Conservation (phyloP, 495 filamentous ascomycete species). For the Chaetomidium leptoderma region DNA sequence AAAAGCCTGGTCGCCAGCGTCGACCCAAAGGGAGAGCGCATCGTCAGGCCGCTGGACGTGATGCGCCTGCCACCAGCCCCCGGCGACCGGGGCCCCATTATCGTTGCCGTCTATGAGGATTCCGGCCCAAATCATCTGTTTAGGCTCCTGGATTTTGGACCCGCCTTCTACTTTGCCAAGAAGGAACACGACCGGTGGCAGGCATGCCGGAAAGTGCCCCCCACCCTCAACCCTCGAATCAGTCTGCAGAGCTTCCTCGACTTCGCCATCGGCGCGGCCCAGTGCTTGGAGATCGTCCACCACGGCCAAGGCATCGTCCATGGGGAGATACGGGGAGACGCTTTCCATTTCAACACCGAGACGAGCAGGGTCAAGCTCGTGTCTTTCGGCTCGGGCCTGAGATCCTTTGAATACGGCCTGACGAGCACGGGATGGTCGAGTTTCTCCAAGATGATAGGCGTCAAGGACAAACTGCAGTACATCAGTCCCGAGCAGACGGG, state of each 20-base stretch:
- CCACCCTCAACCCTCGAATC: slow-evolving; percentile 54
- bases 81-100: slow-evolving; percentile 59
- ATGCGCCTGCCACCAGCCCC: slow-evolving; percentile 59
- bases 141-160: slow-evolving; percentile 68
- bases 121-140: slow-evolving; percentile 69
- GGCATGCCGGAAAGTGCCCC: slow-evolving; percentile 29
- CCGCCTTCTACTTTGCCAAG: slow-evolving; percentile 60
- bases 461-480: slow-evolving; percentile 78
- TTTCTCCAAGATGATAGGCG: slow-evolving; percentile 71
- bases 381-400: slow-evolving; percentile 76
- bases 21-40: slow-evolving; percentile 70
- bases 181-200: slow-evolving; percentile 48
- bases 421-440: slow-evolving; percentile 79
- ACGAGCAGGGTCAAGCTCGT: slow-evolving; percentile 68
- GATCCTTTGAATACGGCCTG: slow-evolving; percentile 83
- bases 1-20: slow-evolving; percentile 64
- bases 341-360: slow-evolving; percentile 74
- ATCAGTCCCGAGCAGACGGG: slow-evolving; percentile 92
- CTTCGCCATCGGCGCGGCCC: slow-evolving; percentile 80
- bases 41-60: slow-evolving; percentile 69
- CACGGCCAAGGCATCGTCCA: slow-evolving; percentile 78
- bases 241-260: slow-evolving; percentile 72
- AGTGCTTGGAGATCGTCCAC: slow-evolving; percentile 81
- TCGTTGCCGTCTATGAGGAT: slow-evolving; percentile 75
- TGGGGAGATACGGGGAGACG: slow-evolving; percentile 81